phyloP scores from a whole-genome alignment of 441 rosid species.

The Flueggea neowawraea region DNA sequence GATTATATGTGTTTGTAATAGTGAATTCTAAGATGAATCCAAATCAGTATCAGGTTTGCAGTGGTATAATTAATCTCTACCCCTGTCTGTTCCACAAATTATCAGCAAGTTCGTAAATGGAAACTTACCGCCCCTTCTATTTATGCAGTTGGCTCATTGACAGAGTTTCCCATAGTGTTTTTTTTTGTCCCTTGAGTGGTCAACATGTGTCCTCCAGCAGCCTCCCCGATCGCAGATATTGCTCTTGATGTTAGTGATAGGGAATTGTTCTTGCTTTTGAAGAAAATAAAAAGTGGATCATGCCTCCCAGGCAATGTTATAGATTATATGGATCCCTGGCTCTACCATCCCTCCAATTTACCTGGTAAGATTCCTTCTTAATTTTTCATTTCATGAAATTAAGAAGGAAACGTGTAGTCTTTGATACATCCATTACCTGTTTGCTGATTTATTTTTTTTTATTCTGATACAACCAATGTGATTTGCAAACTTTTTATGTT shows the following conservation, averaged over 20 bases:
- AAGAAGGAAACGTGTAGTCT: too few species aligned
- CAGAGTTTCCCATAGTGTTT: not conserved
- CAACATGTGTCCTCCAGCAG: slow-evolving; percentile 30
- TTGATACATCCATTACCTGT: too few species aligned
- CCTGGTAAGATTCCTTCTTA: slow-evolving; percentile 27
- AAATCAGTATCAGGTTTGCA: too few species aligned
- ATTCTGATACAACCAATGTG: too few species aligned
- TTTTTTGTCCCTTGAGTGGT: slow-evolving; percentile 4
- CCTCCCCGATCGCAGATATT: slow-evolving; percentile 13
- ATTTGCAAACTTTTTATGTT: too few species aligned
- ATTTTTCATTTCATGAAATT: not conserved
- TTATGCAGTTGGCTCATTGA: not conserved
- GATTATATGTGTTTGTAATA: too few species aligned
- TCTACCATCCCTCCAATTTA: slow-evolving; percentile 29
- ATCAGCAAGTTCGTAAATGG: too few species aligned
- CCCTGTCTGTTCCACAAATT: too few species aligned
- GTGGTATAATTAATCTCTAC: too few species aligned
- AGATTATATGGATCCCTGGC: slow-evolving; percentile 29
- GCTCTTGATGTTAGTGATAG: slow-evolving; percentile 19
- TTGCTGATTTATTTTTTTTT: too few species aligned
- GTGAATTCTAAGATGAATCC: too few species aligned
- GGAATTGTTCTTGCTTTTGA: slow-evolving; percentile 25
- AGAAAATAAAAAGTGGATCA: slow-evolving; percentile 21
- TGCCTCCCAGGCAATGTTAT: slow-evolving; percentile 45
- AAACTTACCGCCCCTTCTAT: too few species aligned